These are phyloP conservation scores for Henningerozyma blattae DNA, from an alignment of 805 yeast genomes.

Conservation along the genomic window DNA sequence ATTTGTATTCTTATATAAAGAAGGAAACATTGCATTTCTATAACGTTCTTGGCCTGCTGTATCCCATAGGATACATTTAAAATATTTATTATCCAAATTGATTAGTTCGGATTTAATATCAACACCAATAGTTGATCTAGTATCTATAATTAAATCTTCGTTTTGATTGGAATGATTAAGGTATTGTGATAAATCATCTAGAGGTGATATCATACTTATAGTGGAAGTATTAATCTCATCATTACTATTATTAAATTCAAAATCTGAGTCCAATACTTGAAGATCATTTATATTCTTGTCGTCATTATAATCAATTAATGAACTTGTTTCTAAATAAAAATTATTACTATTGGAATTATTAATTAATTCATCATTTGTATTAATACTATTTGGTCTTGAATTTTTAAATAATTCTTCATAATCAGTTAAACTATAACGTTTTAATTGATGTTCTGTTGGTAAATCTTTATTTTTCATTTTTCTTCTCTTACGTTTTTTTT, in stretches of 20 bases:
- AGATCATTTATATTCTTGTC: neutral
- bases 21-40: constrained; percentile 32
- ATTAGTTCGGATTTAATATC: constrained; percentile 34
- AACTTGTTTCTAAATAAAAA: neutral
- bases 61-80: constrained; percentile 37
- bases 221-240: too few species aligned
- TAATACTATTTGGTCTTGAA: constrained; percentile 5
- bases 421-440: constrained; percentile 24
- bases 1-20: constrained; percentile 34
- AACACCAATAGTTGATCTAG: constrained; percentile 35
- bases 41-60: constrained; percentile 42
- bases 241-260: too few species aligned
- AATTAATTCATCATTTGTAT: neutral
- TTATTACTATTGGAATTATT: neutral
- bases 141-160: constrained; percentile 24
- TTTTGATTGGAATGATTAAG: constrained; percentile 9
- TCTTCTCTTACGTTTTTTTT: constrained; percentile 2
- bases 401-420: constrained; percentile 20
- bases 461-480: neutral
- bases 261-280: neutral
- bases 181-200: too few species aligned
- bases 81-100: constrained; percentile 31
- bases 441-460: constrained; percentile 2
- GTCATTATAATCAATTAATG: neutral
- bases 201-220: too few species aligned